These are phyloP conservation scores for Teratosphaeria gauchensis DNA, from an alignment of 2,329 filamentous ascomycete genomes.

Conservation along the genomic window DNA sequence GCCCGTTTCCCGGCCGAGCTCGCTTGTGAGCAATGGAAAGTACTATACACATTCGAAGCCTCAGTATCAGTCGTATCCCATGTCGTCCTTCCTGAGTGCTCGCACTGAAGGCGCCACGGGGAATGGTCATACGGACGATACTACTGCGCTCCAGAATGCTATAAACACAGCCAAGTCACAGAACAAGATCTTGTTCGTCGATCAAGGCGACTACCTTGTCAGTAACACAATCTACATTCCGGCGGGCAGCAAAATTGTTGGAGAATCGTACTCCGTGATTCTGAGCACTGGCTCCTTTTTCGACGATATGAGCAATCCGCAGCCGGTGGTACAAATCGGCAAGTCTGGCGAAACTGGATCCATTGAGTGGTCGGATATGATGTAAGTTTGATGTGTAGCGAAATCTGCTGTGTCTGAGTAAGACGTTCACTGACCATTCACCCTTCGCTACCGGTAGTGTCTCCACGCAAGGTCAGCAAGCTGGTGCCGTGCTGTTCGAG, in stretches of 20 bases:
- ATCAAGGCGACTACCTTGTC: conserved; percentile 64
- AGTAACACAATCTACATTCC: conserved; percentile 59
- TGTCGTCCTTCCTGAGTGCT: conserved; percentile 35
- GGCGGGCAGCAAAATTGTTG: conserved; percentile 46
- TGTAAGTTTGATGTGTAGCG: conserved; percentile 23
- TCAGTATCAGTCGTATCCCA: conserved; percentile 37
- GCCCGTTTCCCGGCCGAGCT: conserved; percentile 33
- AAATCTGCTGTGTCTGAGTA: too few species aligned
- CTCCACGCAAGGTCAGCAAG: conserved; percentile 55
- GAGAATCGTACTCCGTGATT: conserved; percentile 50
- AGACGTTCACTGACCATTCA: too few species aligned
- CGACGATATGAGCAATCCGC: conserved; percentile 47
- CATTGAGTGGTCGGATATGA: conserved; percentile 63
- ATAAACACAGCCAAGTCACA: conserved; percentile 40
- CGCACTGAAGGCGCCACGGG: conserved; percentile 35
- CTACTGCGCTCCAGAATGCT: conserved; percentile 48
- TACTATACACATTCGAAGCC: conserved; percentile 46
- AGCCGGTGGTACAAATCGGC: conserved; percentile 59
- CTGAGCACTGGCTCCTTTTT: conserved; percentile 49
- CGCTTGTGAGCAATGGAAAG: conserved; percentile 37
- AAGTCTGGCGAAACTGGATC: conserved; percentile 52
- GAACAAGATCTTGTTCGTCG: conserved; percentile 59
- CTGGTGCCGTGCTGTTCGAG: conserved; percentile 61
- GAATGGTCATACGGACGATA: conserved; percentile 51
- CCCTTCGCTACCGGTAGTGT: conserved; percentile 27